Percentiles rank a stretch among this genome's conserved stretches.
Conservation (phyloP, 2,329 filamentous ascomycete genomes). For the Pezicula neosporulosa region DNA sequence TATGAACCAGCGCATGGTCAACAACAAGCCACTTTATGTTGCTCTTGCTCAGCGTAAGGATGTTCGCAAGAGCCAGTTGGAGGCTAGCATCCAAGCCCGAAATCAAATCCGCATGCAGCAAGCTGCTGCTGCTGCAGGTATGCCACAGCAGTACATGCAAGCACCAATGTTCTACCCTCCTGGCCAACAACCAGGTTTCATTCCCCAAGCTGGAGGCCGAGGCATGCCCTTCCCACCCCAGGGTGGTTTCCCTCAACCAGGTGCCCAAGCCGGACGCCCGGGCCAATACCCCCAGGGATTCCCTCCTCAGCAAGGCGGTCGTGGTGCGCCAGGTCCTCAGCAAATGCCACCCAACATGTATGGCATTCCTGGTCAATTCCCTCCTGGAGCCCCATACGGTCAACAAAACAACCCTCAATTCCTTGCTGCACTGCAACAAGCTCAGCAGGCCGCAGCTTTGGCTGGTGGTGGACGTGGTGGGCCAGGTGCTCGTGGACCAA, state of each 20-base stretch:
- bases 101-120: conserved; percentile 99
- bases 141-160: conserved; percentile 85
- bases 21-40: conserved; percentile 95
- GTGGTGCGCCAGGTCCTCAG: conserved; percentile 77
- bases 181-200: conserved; percentile 71
- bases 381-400: conserved; percentile 71
- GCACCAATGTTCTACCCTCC: conserved; percentile 90
- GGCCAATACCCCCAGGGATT: conserved; percentile 82
- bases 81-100: conserved; percentile 98
- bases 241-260: conserved; percentile 62
- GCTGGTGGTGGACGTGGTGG: conserved; percentile 35
- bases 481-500: conserved; percentile 56
- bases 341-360: conserved; percentile 88
- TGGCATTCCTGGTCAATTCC: conserved; percentile 75
- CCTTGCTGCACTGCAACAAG: conserved; percentile 80
- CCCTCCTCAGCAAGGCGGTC: conserved; percentile 80
- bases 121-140: conserved; percentile 83
- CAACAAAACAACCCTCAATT: conserved; percentile 78
- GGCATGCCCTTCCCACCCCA: conserved; percentile 64
- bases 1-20: conserved; percentile 99
- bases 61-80: conserved; percentile 97
- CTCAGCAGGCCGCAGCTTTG: conserved; percentile 56
- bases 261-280: conserved; percentile 76
- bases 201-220: conserved; percentile 56
- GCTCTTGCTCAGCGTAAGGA: conserved; percentile 99